Base-by-base conservation (phyloP, 2,329 filamentous ascomycete genomes). In the Madurella fahalii region DNA sequence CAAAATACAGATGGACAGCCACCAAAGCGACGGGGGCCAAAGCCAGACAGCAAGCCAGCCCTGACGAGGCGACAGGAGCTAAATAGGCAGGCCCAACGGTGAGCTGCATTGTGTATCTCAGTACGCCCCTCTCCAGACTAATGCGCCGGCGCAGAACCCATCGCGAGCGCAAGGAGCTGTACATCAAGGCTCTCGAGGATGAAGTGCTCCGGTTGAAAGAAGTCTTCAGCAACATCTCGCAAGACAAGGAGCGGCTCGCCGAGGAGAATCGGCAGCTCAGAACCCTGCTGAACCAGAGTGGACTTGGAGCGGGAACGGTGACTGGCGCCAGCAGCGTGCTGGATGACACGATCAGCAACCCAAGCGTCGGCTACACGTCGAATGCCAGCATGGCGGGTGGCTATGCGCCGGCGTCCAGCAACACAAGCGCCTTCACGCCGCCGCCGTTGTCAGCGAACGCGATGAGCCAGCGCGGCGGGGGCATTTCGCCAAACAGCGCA, bases 51-150 rank as follows among this genome's bases (percentile, higher is more conserved):
- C 76, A 96, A 95, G 69, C 94, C 94, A 16, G 93, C 94, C 43
- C 75, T 96, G 65, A 97, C 93, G 17, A 82, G 93, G 58, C 84
- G 93, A 60, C 94, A 97, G 69, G 93, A 97, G 71, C 76, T 97
- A 58, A 97, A 97, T 69, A 84, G 94, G 60, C 93, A 97, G 74
- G 94, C 94, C 31, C 94, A 97, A 72, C 87, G 92, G 92, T 95
- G 82, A 63, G 72, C 41, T 25, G 13, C 37, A 30, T 9, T 46
- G 11, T 42, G 58, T 50, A 44, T 16, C 39, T 57, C 61, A 2
- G 17, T 11, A n/a, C 5, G 4, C 13, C n/a, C 18, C 2, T 8
- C 11, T 31, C 31, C 16, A 5, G 25, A 47, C 40, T 40, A 32
- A 32, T 8, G 13, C 13, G 34, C 2, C 37, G n/a, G 48, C 54